Base-by-base conservation (phyloP, 768 basidiomycete genomes). In the Mycena albidolilacea region DNA sequence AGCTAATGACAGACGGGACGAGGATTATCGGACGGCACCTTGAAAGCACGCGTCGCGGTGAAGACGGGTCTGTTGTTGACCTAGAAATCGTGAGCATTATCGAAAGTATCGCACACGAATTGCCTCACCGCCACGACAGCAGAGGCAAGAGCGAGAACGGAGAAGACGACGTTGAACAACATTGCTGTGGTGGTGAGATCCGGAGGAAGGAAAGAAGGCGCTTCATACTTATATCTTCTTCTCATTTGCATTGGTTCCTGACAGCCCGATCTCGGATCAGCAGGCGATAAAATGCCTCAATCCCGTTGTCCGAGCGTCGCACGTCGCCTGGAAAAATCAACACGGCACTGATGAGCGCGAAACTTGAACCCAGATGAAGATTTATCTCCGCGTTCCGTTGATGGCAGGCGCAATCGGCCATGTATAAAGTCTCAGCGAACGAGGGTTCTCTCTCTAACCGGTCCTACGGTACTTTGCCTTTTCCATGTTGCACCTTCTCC, bases 1-100 rank as follows among this genome's bases (percentile, higher is more conserved):
- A 30, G 30, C 30, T 30, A 30, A 30, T 30, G 30, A 30, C 30
- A 30, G 30, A 30, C 2, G 30, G 30, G 30, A 30, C 30, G 30
- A 30, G 30, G 30, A 30, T 30, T 30, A 30, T 30, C 30, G 30
- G 30, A 30, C 30, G 30, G 30, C 30, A 30, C 30, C 30, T 30
- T 30, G 52, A 75, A 81, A 10, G 81, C 74, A 23, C 69, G 71
- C 23, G 75, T 70, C 11, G 77, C 81, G 1, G 80, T 81, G 38
- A 81, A 74, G 7, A 79, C 77, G 17, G 55, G 63, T 38, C 21
- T 35, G 8, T 35, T 10, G 6, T 38, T 38, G 5, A 19, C 57
- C 44, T 57, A 48, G 30, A 14, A 6, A 19, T 21, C 14, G 10
- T 61, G n/a, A 44, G 64, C 30, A 57, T 21, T 19, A 50, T 43